Percentiles rank a stretch among this genome's conserved stretches.
phyloP scores from a whole-genome alignment of 257 asterid genomes.

The Nicotiana noctiflora region DNA sequence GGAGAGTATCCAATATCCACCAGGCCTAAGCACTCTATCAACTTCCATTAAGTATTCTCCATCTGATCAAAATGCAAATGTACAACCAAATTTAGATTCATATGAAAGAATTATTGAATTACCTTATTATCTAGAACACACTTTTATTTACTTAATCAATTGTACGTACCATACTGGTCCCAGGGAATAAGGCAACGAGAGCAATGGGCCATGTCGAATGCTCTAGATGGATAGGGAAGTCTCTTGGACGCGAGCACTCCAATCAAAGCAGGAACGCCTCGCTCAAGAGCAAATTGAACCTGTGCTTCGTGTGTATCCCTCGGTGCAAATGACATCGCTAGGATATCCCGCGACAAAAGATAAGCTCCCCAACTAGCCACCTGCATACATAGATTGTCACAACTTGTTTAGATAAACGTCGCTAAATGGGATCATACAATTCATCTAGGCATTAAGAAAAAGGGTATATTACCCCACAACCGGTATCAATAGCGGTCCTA shows the following conservation, averaged over 20 bases:
- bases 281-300: conserved; percentile 80
- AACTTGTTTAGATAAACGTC: not conserved
- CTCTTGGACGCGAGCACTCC: conserved; percentile 87
- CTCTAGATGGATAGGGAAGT: conserved; percentile 82
- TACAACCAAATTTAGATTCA: not conserved
- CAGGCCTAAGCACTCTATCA: conserved; percentile 74
- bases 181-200: conserved; percentile 96
- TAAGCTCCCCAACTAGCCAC: conserved; percentile 98
- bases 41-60: conserved; percentile 77
- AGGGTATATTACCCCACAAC: conserved; percentile 63
- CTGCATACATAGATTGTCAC: conserved; percentile 15
- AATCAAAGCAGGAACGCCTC: conserved; percentile 93
- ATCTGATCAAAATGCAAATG: conserved; percentile 26
- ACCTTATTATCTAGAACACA: too few species aligned
- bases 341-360: conserved; percentile 57
- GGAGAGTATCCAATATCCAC: conserved; percentile 88
- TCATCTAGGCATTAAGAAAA: not conserved
- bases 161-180: conserved; percentile 55
- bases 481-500: conserved; percentile 87
- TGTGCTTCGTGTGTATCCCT: conserved; percentile 90
- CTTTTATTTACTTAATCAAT: not conserved
- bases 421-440: not conserved
- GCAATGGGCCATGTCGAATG: conserved; percentile 95
- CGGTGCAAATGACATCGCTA: conserved; percentile 87
- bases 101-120: too few species aligned